Evolutionary conservation across 208 protist genomes (phyloP).

Genomic region (Lotmaria passim): DNA sequence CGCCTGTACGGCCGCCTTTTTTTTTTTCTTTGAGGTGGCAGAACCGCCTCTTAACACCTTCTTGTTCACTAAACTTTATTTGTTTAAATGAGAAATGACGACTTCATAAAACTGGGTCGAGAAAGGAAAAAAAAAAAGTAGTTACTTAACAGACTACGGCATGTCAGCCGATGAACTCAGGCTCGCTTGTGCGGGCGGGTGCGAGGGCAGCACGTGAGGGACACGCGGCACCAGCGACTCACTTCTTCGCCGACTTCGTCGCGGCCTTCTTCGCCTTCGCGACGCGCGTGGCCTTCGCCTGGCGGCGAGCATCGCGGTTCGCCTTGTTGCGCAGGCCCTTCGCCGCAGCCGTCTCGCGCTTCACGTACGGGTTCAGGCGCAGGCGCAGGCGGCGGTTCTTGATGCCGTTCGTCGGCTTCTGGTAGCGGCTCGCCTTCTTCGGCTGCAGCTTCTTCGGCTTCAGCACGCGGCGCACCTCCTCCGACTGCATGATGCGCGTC

Average conservation of each 20-base stretch:
- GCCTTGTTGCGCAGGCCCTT: slow-evolving; percentile 58
- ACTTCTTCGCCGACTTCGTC: slow-evolving; percentile 46
- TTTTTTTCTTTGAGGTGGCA: no score
- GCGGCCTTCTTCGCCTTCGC: slow-evolving; percentile 64
- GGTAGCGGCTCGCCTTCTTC: slow-evolving; percentile 41
- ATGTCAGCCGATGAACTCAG: neutral
- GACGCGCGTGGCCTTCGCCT: slow-evolving; percentile 43
- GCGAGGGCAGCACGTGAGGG: neutral
- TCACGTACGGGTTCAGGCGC: slow-evolving; percentile 80
- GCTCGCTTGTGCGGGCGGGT: neutral
- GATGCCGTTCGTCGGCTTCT: slow-evolving; percentile 66
- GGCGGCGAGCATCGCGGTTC: slow-evolving; percentile 60
- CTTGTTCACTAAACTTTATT: neutral
- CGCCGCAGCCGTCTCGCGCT: slow-evolving; percentile 57
- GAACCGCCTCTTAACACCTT: neutral
- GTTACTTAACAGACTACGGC: slow-evolving; percentile 13
- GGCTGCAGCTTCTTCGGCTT: slow-evolving; percentile 78
- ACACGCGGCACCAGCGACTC: neutral
- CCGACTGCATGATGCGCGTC: slow-evolving; percentile 83
- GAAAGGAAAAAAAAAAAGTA: slow-evolving; percentile 17
- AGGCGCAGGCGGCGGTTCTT: slow-evolving; percentile 82
- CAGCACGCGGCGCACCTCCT: slow-evolving; percentile 79
- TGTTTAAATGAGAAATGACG: neutral
- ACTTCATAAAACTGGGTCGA: no score
- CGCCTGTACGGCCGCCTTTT: no score